Evolutionary conservation across 331 rosid genomes (phyloP).

Genomic region (Phaseolus coccineus): DNA sequence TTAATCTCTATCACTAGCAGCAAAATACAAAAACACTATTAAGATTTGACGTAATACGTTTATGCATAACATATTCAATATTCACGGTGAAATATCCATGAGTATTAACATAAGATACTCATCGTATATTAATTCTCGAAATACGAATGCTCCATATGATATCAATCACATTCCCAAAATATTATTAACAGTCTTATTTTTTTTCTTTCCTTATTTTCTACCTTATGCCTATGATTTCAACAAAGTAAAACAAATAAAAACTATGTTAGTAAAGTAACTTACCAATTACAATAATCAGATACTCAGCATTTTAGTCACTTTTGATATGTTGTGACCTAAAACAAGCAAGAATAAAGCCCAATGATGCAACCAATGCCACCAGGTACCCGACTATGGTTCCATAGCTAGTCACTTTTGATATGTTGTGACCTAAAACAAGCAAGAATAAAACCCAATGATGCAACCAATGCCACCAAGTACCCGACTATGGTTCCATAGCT

Average conservation of each 20-base stretch:
- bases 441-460: conserved; percentile 58
- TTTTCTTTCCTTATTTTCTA: neutral
- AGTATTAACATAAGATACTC: neutral
- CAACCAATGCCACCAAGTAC: conserved; percentile 63
- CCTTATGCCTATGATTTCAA: neutral
- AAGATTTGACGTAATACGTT: neutral
- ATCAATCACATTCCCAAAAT: conserved; percentile 3
- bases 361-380: conserved; percentile 63
- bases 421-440: conserved; percentile 45
- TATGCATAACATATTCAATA: no score
- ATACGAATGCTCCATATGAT: neutral
- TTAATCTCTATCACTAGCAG: neutral
- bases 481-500: conserved; percentile 82
- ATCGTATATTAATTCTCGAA: neutral
- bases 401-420: conserved; percentile 77
- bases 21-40: neutral
- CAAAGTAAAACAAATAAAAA: conserved; percentile 3
- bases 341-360: conserved; percentile 50
- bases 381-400: conserved; percentile 78
- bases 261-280: conserved; percentile 1
- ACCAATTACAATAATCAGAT: conserved; percentile 28
- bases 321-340: conserved; percentile 56
- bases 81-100: neutral
- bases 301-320: conserved; percentile 57
- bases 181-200: neutral